Base-by-base conservation (phyloP, 495 filamentous ascomycete species). In the Chaetomium tenue region DNA sequence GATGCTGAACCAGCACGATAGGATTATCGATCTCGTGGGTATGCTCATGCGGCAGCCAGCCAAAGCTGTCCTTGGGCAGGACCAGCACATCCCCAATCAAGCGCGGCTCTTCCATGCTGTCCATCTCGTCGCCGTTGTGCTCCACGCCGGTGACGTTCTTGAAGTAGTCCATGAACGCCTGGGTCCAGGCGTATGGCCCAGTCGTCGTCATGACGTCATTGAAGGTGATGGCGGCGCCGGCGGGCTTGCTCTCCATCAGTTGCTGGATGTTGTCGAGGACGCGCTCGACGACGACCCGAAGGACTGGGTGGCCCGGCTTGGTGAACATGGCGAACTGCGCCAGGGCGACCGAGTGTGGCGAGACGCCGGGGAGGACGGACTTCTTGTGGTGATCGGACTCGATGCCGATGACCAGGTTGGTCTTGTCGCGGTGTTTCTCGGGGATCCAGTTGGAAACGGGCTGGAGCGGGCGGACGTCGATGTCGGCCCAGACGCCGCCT, bases 51-150 rank as follows among this genome's bases (percentile, higher is more conserved):
- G 44, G 44, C 16, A 47, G 15, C 44, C 44, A 47, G 16, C 44
- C 44, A 47, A 47, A 47, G 44, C 44, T 47, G 44, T 47, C 44
- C 44, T 47, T 47, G 44, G 44, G 44, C 15, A 47, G n/a, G 4
- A 47, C 44, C 11, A 47, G 7, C 44, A 47, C 44, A 20, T 47
- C 44, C n/a, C 44, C 44, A 16, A 47, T 47, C 44, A 47, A 47
- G 2, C 44, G 44, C 16, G 44, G 44, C n/a, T 47, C 44, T 47
- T 47, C 44, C 16, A 47, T 5, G 16, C 44, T 18, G 8, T 47
- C 44, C 44, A 47, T 18, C 44, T 47, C 44, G 16, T 47, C n/a
- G 8, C 44, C 44, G 15, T 18, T 47, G 44, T 47, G 44, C n/a
- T n/a, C 44, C 11, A 47, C 44, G 4, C 44, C 44, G 16, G 44